These are phyloP conservation scores for Rhodomyrtus tomentosa DNA, from an alignment of 345 rosid species.

Conservation along the genomic window DNA sequence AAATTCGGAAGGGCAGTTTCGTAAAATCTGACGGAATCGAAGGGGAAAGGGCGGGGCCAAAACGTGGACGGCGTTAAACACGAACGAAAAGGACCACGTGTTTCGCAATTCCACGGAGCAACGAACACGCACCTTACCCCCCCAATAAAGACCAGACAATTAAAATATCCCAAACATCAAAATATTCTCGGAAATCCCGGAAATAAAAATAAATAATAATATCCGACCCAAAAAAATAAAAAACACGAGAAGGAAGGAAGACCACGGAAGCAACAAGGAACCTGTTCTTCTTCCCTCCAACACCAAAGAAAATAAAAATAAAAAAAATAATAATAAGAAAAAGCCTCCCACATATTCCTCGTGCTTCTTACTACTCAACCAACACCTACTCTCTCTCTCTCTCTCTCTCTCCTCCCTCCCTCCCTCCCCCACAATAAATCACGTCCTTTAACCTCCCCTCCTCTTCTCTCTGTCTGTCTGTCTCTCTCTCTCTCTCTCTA, in stretches of 20 bases:
- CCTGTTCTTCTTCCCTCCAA: background rate
- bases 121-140: background rate
- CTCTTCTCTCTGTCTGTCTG: background rate
- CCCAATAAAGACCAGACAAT: background rate
- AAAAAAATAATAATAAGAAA: background rate
- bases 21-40: background rate
- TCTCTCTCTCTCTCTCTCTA: no score
- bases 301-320: background rate
- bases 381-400: background rate
- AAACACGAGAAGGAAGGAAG: background rate
- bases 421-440: background rate
- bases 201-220: no score
- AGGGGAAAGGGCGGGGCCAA: no score
- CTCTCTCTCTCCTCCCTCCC: background rate
- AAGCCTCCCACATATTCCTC: constrained; percentile 28
- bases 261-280: background rate
- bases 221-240: background rate
- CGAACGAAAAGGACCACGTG: background rate
- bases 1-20: background rate
- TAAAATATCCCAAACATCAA: background rate
- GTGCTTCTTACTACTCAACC: constrained; percentile 17
- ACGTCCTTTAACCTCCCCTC: background rate
- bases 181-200: background rate
- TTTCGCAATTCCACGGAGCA: background rate
- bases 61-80: no score